Conservation (phyloP, 805 yeast genomes). For the Hanseniaspora taiwanica region DNA sequence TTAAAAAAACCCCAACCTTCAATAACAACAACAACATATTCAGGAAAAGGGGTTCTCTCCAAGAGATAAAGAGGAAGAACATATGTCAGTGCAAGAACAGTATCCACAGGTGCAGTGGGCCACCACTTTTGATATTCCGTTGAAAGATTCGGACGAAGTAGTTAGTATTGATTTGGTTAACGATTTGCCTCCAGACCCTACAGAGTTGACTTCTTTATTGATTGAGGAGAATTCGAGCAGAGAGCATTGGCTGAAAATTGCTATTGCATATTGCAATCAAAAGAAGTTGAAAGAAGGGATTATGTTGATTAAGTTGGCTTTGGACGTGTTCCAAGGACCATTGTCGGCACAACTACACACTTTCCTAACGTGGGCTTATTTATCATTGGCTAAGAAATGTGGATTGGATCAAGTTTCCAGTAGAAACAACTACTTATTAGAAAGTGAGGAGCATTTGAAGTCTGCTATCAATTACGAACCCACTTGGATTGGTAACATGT, state of each 20-base stretch:
- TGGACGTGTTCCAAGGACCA: conserved; percentile 25
- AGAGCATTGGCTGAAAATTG: conserved; percentile 76
- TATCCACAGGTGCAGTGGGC: conserved; percentile 18
- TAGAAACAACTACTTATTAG: conserved; percentile 22
- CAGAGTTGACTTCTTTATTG: conserved; percentile 64
- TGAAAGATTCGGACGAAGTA: conserved; percentile 56
- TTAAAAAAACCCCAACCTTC: no score
- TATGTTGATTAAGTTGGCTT: conserved; percentile 48
- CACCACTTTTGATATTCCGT: conserved; percentile 42
- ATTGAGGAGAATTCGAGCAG: conserved; percentile 67
- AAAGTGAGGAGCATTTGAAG: conserved; percentile 34
- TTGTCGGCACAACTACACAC: conserved; percentile 42
- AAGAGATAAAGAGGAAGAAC: neutral
- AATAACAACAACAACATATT: no score
- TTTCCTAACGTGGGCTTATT: conserved; percentile 61
- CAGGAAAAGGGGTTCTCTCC: neutral
- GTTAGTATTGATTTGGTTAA: conserved; percentile 70
- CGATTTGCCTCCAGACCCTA: conserved; percentile 83
- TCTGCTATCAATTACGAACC: conserved; percentile 36
- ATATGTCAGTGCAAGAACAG: no score
- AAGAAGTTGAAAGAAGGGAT: conserved; percentile 48
- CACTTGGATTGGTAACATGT: conserved; percentile 34
- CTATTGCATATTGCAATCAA: conserved; percentile 61
- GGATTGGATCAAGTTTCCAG: conserved; percentile 9
- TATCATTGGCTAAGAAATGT: conserved; percentile 30